Conservation (phyloP, 352 stramenopile genomes). For the Pythium guiyangense region DNA sequence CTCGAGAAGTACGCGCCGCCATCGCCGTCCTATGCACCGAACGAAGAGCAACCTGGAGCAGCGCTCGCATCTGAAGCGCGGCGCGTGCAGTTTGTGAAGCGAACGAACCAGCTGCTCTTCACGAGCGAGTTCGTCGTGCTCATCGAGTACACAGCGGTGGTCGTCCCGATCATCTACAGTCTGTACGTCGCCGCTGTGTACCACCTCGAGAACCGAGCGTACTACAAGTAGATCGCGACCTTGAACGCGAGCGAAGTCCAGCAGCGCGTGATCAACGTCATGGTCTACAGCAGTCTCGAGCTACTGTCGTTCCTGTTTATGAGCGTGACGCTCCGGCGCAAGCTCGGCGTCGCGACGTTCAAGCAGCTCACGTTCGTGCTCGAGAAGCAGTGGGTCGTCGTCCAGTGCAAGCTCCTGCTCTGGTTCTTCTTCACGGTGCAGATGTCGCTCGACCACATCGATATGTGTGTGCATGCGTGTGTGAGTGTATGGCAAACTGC, state of each 20-base stretch:
- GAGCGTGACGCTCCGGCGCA: constrained; percentile 4
- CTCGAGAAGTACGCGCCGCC: too few relatives aligned
- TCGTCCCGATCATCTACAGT: constrained; percentile 14
- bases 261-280: constrained; percentile 11
- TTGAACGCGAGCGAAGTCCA: neutral
- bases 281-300: constrained; percentile 29
- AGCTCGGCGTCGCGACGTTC: constrained; percentile 21
- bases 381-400: too few relatives aligned
- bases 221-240: neutral
- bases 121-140: constrained; percentile 11
- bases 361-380: constrained; percentile 26
- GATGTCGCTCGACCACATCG: too few relatives aligned
- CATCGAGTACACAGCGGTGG: too few relatives aligned
- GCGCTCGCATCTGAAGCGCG: neutral
- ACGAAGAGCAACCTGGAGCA: too few relatives aligned
- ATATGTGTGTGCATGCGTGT: too few relatives aligned
- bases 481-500: too few relatives aligned
- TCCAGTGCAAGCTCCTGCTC: too few relatives aligned
- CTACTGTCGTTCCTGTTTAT: constrained; percentile 32
- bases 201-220: too few relatives aligned
- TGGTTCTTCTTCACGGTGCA: too few relatives aligned
- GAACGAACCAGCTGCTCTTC: constrained; percentile 1
- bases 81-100: neutral
- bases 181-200: neutral
- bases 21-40: neutral